A percentile compares a stretch with the other conserved stretches of the same genome.
phyloP scores from a whole-genome alignment of 2,329 filamentous ascomycete genomes.

The Beauveria sp. region DNA sequence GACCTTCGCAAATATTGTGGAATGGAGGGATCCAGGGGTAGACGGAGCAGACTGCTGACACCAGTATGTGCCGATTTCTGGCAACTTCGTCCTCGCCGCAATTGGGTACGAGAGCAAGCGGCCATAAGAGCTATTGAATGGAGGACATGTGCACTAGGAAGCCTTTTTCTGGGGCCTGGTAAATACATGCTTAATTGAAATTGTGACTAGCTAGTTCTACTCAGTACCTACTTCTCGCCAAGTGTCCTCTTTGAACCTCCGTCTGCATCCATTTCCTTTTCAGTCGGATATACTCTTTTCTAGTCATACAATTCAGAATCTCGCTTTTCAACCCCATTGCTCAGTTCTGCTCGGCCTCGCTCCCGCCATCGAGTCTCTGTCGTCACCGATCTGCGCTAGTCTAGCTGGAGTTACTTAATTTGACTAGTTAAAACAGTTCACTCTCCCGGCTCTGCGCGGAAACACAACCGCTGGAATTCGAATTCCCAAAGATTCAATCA shows the following conservation, averaged over 20 bases:
- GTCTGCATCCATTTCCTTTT: slow-evolving; percentile 1
- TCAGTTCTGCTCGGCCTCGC: not conserved
- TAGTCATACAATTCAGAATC: not conserved
- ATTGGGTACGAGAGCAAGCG: not conserved
- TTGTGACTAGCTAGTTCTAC: not conserved
- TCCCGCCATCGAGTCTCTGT: not conserved
- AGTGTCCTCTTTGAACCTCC: too few species aligned
- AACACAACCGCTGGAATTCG: not conserved
- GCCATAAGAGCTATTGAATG: not conserved
- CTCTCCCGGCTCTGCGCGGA: not conserved
- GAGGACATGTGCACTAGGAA: not conserved
- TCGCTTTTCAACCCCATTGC: not conserved
- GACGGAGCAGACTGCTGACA: not conserved
- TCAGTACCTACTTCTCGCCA: not conserved
- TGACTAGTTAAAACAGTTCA: too few species aligned
- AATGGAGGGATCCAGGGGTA: not conserved
- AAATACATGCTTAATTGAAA: not conserved
- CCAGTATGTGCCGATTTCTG: not conserved
- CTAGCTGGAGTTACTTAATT: not conserved
- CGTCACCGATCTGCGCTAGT: slow-evolving; percentile 1
- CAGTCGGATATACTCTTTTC: not conserved
- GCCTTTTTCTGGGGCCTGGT: not conserved
- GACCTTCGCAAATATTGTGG: not conserved
- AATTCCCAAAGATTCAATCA: not conserved
- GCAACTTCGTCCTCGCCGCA: not conserved